Conservation (phyloP, 1,139 yeast species). For the Candida sp. region DNA sequence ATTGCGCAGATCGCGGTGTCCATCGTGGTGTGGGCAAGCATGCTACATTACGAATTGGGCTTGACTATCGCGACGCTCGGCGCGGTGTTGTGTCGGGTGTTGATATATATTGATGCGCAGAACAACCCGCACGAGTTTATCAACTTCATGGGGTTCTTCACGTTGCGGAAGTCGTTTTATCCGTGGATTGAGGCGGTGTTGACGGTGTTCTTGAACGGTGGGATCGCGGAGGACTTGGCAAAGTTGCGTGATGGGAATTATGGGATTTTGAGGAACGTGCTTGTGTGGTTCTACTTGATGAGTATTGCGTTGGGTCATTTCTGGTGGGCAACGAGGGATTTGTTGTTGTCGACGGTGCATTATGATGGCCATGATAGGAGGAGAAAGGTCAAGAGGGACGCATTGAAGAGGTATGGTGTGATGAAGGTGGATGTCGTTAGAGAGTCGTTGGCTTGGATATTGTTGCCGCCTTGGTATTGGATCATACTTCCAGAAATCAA, state of each 20-base stretch:
- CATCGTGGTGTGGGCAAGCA: slow-evolving; percentile 21
- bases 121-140: slow-evolving; percentile 28
- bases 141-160: slow-evolving; percentile 30
- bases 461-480: slow-evolving; percentile 51
- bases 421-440: slow-evolving; percentile 17
- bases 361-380: slow-evolving; percentile 21
- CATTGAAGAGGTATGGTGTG: slow-evolving; percentile 16
- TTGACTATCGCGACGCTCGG: slow-evolving; percentile 23
- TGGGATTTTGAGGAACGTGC: slow-evolving; percentile 3
- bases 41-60: slow-evolving; percentile 19
- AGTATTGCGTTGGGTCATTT: slow-evolving; percentile 33
- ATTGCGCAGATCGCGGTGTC: slow-evolving; percentile 28
- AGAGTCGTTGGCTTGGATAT: slow-evolving; percentile 17
- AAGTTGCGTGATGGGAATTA: background rate
- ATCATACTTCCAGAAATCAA: slow-evolving; percentile 17
- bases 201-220: slow-evolving; percentile 17
- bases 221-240: slow-evolving; percentile 10
- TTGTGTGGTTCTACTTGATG: slow-evolving; percentile 23
- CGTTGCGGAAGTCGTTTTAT: slow-evolving; percentile 25
- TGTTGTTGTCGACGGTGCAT: slow-evolving; percentile 23
- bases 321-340: slow-evolving; percentile 42
- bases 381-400: slow-evolving; percentile 16
- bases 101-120: slow-evolving; percentile 36
- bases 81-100: slow-evolving; percentile 25
- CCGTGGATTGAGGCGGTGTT: slow-evolving; percentile 29